Evolutionary conservation across 1,139 yeast species (phyloP).

Genomic region (Pichia cactophila): DNA sequence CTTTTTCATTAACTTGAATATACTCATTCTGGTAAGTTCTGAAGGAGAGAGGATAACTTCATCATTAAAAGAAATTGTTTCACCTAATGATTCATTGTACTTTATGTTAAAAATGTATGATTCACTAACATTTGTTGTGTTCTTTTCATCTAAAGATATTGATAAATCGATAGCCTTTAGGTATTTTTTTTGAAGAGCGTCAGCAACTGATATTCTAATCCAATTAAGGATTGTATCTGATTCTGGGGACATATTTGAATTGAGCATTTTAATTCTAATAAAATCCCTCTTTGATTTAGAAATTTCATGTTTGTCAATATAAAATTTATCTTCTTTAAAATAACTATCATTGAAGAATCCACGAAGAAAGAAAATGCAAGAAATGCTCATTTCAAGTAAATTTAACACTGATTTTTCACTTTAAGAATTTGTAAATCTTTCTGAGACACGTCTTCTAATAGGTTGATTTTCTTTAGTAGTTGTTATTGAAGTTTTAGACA

Average conservation of each 20-base stretch:
- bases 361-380: conserved; percentile 45
- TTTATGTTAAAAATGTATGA: conserved; percentile 42
- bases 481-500: neutral
- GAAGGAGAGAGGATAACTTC: conserved; percentile 19
- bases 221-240: conserved; percentile 42
- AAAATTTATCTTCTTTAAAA: conserved; percentile 38
- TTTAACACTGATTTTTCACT: conserved; percentile 35
- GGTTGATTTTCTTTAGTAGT: neutral
- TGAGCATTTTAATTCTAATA: conserved; percentile 39
- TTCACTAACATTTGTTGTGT: conserved; percentile 37
- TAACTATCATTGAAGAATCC: conserved; percentile 43
- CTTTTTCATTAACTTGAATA: conserved; percentile 40
- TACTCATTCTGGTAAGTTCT: conserved; percentile 32
- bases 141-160: conserved; percentile 34
- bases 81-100: conserved; percentile 28
- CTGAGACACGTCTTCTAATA: conserved; percentile 14
- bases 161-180: conserved; percentile 40
- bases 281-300: conserved; percentile 21
- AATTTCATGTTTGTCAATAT: conserved; percentile 15
- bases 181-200: conserved; percentile 35
- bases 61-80: conserved; percentile 22
- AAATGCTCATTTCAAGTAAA: conserved; percentile 37
- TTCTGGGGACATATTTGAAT: conserved; percentile 36
- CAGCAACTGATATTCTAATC: conserved; percentile 43
- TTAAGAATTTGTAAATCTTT: conserved; percentile 17